phyloP scores from a whole-genome alignment of 805 yeast species.

The Saccharomycopsis sp. region DNA sequence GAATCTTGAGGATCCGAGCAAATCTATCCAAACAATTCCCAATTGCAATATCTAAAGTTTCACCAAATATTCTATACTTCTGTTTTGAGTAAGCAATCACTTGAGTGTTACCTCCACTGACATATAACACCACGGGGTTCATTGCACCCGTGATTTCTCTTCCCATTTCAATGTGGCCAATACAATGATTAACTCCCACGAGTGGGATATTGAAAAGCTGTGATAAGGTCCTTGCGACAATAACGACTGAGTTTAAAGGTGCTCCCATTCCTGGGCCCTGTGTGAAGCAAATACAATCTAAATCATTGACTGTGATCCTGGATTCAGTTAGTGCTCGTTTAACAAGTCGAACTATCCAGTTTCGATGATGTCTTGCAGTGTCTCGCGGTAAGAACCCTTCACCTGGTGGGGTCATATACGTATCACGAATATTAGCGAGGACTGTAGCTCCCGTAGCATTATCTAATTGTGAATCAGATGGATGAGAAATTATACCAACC shows the following conservation, averaged over 20 bases:
- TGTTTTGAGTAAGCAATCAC: conserved; percentile 95
- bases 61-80: conserved; percentile 97
- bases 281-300: conserved; percentile 85
- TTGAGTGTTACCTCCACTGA: conserved; percentile 98
- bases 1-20: conserved; percentile 82
- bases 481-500: conserved; percentile 81
- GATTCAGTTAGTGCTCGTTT: conserved; percentile 62
- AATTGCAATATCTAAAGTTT: conserved; percentile 93
- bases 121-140: conserved; percentile 96
- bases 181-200: conserved; percentile 94
- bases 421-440: conserved; percentile 86
- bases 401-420: conserved; percentile 95
- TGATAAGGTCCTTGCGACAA: conserved; percentile 83
- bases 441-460: conserved; percentile 61
- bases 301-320: conserved; percentile 38
- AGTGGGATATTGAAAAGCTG: conserved; percentile 78
- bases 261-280: conserved; percentile 99
- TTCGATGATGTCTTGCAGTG: conserved; percentile 92
- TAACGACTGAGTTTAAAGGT: conserved; percentile 86
- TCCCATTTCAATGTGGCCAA: conserved; percentile 99
- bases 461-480: conserved; percentile 42
- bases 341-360: conserved; percentile 83
- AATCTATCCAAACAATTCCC: conserved; percentile 96
- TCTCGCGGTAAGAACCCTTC: conserved; percentile 96
- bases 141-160: conserved; percentile 95